Evolutionary conservation across 2,329 filamentous ascomycete genomes (phyloP), one percentile per base, ranked within the genome.

Genomic region (Gnomoniopsis smithogilvyi): DNA sequence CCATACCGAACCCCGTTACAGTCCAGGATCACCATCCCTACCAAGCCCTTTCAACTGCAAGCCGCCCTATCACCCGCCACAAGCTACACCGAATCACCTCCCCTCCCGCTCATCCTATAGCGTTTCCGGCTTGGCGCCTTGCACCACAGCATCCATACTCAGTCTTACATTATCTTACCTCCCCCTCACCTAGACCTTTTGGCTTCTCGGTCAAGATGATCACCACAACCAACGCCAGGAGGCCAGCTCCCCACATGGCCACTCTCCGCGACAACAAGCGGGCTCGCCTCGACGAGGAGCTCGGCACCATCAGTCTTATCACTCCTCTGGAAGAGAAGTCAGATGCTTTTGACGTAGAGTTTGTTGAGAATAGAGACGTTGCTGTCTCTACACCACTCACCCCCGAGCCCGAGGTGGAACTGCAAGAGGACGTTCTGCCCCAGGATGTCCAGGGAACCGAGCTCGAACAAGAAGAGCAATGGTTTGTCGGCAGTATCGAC

Each of bases 401-500:
- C 14, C 58, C 57, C 24, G 55, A 43, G 43, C 24, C 26, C 30
- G 57, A 50, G 12, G 34, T 33, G 10, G 47, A 50, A 8, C 11
- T 52, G 17, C 53, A 47, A 12, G 41, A 61, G 24, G 63, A 67
- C 38, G 65, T 64, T 24, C 65, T 69, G 6, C 67, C 68, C 36
- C 51, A 58, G 50, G 69, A 66, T 11, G 66, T 69, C 46, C 34
- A 54, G 41, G 64, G 69, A 57, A 71, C 67, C 11, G 51, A 65
- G 2, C 65, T 64, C 19, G 67, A 67, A 55, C 54, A 61, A 49
- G 55, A 61, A 43, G 64, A 76, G 58, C 73, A 84, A 60, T 80
- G 67, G 75, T 96, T 91, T 68, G 88, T 96, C 62, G 92, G 92
- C 61, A 91, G 90, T 66, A 93, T 96, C 70, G 92, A 96, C 70